A percentile compares a stretch with the other conserved stretches of the same genome.
phyloP scores from a whole-genome alignment of 2,329 filamentous ascomycete genomes.

The Sporothrix globosa region DNA sequence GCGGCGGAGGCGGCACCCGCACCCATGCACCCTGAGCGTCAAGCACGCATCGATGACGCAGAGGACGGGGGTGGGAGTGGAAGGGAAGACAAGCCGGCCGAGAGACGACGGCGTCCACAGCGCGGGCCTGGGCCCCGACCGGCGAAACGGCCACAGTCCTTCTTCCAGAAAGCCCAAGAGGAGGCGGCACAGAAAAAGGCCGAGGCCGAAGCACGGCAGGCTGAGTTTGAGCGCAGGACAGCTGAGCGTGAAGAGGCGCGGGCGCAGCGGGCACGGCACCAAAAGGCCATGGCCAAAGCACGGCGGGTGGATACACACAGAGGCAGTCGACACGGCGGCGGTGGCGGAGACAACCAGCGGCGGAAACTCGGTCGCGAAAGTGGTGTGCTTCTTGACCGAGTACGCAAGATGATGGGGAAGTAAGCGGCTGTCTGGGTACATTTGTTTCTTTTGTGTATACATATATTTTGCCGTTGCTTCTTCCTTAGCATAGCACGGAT shows the following conservation, averaged over 20 bases:
- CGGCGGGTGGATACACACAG: conserved; percentile 62
- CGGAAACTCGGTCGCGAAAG: conserved; percentile 83
- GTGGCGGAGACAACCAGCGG: conserved; percentile 46
- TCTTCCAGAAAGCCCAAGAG: conserved; percentile 47
- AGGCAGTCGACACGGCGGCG: conserved; percentile 48
- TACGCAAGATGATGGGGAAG: conserved; percentile 69
- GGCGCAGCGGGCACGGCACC: conserved; percentile 32
- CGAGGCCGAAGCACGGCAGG: conserved; percentile 53
- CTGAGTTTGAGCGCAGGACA: conserved; percentile 66
- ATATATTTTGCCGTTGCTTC: neutral
- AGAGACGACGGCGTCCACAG: conserved; percentile 36
- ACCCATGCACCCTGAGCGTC: conserved; percentile 48
- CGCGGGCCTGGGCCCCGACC: conserved; percentile 53
- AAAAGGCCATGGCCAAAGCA: conserved; percentile 71
- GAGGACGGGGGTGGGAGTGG: conserved; percentile 31
- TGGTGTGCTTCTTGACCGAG: conserved; percentile 73
- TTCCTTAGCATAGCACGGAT: conserved; percentile 21
- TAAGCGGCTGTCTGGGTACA: neutral
- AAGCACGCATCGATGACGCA: conserved; percentile 46
- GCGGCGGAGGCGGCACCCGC: conserved; percentile 27
- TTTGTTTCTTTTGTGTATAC: neutral
- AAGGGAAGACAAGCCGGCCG: neutral
- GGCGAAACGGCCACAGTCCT: conserved; percentile 19
- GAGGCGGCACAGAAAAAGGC: conserved; percentile 56
- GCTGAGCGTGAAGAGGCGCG: conserved; percentile 68